These are phyloP conservation scores for Gossypium laxum DNA, from an alignment of 441 rosid genomes.

Conservation along the genomic window DNA sequence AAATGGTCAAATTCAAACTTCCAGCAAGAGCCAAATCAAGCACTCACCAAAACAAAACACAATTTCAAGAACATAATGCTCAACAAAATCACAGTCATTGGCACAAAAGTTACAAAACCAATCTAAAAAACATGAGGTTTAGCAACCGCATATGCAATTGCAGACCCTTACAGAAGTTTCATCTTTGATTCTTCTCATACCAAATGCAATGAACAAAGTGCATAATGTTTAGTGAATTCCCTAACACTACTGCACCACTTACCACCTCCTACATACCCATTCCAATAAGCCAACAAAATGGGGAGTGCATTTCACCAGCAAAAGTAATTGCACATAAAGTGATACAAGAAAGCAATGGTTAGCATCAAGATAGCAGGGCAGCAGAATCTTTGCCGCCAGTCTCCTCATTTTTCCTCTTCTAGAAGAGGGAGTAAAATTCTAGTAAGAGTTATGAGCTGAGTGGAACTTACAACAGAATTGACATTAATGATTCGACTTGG, in stretches of 20 bases:
- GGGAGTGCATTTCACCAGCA: neutral
- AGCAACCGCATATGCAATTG: neutral
- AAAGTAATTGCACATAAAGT: neutral
- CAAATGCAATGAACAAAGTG: neutral
- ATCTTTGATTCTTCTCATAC: neutral
- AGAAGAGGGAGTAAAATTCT: neutral
- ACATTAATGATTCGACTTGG: slow-evolving; percentile 87
- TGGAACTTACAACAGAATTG: slow-evolving; percentile 81
- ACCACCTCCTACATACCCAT: neutral
- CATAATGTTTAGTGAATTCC: neutral
- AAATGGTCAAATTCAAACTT: neutral
- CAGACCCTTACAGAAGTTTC: neutral
- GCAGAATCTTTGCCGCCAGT: neutral
- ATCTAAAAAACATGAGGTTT: neutral
- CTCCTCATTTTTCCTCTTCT: neutral
- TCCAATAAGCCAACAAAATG: neutral
- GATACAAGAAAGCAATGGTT: slow-evolving; percentile 3
- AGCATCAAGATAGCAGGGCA: neutral
- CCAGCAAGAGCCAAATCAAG: neutral
- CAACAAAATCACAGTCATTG: neutral
- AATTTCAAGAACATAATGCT: neutral
- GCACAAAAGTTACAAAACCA: neutral
- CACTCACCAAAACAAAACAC: neutral
- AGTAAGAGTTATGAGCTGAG: neutral
- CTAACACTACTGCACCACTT: neutral